Evolutionary conservation across 768 basidiomycete species (phyloP), one percentile per base, ranked within the genome.

Genomic region (Lentinula lateritia): DNA sequence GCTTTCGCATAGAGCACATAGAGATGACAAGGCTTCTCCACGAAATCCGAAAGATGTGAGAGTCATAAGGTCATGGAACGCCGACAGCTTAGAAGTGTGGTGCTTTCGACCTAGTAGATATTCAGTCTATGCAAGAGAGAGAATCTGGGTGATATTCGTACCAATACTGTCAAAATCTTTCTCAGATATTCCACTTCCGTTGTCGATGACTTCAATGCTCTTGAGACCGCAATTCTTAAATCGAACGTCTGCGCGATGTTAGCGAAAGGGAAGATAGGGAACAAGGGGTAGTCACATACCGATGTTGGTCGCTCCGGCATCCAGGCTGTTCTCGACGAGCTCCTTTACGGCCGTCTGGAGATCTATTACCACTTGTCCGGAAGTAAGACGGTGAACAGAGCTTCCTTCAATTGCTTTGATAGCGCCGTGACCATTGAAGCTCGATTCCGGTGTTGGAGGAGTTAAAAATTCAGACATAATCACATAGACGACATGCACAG

Each of bases 321-420:
- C 97, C 34, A 98, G 76, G 61, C 93, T 92, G 71, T 99, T 99
- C 74, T 99, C 97, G 2, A 99, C 84, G 8, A 98, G 84, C 72
- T 99, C 97, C 71, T 98, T 99, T 62, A 98, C 88, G 1, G 94
- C 93, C 0, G 90, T 92, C 70, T 95, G 93, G 0, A 98, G 83
- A 70, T 97, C 94, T 32, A 95, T 80, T 0, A 98, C 90, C 50
- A 98, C 96, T 71, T 98, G 97, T 1, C 96, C 96, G 2, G 93
- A 93, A 0, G 95, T 92, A 58, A 99, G 92, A 58, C 84, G 80
- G 71, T 98, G 97, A 9, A 95, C 80, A 3, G 95, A 92, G 5
- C 80, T 73, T 2, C 76, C 74, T 67, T 95, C 93, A 65, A 98
- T 94, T 5, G 88, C 78, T 62, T 77, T 79, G 52, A 83, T 82